Percentiles rank a stretch among this genome's conserved stretches.
Conservation (phyloP, 768 basidiomycete genomes). For the Piloderma croceum region DNA sequence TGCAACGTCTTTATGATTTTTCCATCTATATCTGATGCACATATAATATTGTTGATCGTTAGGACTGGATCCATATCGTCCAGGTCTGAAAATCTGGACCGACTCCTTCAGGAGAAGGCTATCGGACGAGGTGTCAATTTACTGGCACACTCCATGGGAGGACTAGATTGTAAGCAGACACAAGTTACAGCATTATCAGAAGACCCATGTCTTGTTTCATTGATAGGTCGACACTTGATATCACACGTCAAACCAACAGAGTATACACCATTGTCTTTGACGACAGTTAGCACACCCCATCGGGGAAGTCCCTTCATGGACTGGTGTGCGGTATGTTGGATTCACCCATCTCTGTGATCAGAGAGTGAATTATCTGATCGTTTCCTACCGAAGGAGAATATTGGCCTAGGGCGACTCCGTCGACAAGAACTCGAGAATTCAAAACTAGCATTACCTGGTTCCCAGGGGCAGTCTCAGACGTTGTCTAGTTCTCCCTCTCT, state of each 20-base stretch:
- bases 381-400: constrained; percentile 56
- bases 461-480: background rate
- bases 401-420: constrained; percentile 78
- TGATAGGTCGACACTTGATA: constrained; percentile 85
- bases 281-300: constrained; percentile 89
- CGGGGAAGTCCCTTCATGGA: constrained; percentile 98
- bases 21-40: background rate
- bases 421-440: constrained; percentile 15
- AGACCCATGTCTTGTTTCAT: too few relatives aligned
- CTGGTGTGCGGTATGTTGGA: constrained; percentile 84
- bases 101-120: constrained; percentile 58
- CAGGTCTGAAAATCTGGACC: constrained; percentile 71
- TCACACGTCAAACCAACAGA: constrained; percentile 75
- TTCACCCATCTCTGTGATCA: background rate
- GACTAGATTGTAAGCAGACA: constrained; percentile 95
- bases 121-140: constrained; percentile 84
- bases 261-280: constrained; percentile 84
- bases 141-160: constrained; percentile 97
- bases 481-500: too few relatives aligned
- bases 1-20: background rate
- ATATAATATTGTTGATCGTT: constrained; percentile 1
- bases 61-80: constrained; percentile 88
- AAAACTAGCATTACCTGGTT: constrained; percentile 5
- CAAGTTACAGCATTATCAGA: too few relatives aligned
- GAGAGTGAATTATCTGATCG: constrained; percentile 4